Base-by-base conservation (phyloP, 495 filamentous ascomycete species). In the Hyaloscypha finlandica region DNA sequence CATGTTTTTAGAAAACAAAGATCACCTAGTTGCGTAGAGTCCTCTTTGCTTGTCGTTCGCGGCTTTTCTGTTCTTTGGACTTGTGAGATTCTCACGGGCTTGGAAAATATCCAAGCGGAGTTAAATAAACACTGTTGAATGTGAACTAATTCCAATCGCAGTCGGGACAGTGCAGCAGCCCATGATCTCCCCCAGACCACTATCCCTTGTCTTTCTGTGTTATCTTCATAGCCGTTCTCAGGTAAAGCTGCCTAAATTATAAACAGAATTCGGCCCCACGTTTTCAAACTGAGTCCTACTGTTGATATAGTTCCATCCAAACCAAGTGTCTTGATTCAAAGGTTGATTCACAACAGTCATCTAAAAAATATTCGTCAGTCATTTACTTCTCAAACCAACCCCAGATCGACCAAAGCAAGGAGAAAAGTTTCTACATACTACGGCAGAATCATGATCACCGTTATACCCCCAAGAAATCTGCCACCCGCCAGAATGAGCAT, bases 381-480 rank as follows among this genome's bases (percentile, higher is more conserved):
- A 2, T n/a, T 19, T 19, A 1, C 19, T 60, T 60, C 30, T n/a
- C 32, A 6, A 19, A n/a, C 5, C 1, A 12, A 37, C 12, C 8
- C 6, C 35, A 37, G 12, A 6, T 6, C 8, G 12, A 8, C 12
- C 35, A 37, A 37, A 12, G 35, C 35, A 37, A 12, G 35, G 12
- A 37, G 35, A 37, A 37, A 12, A 37, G 35, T 6, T 8, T 37
- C 8, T 8, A 8, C 35, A 35, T 31, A 60, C 16, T 3, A 61
- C 59, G 6, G 59, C 59, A 37, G 37, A 61, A 42, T 61, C 59
- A 8, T 22, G 22, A 25, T 61, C 9, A 5, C 4, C 16, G 25
- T 61, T 61, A 42, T 61, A 61, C 2, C 59, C 59, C 59, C 59
- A 61, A 42, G 20, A 39, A 37, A 61, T 61, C 19, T 39, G 12